Evolutionary conservation across 2,329 filamentous ascomycete species (phyloP), one percentile per base, ranked within the genome.

Genomic region (Chrysoporthe puriensis): DNA sequence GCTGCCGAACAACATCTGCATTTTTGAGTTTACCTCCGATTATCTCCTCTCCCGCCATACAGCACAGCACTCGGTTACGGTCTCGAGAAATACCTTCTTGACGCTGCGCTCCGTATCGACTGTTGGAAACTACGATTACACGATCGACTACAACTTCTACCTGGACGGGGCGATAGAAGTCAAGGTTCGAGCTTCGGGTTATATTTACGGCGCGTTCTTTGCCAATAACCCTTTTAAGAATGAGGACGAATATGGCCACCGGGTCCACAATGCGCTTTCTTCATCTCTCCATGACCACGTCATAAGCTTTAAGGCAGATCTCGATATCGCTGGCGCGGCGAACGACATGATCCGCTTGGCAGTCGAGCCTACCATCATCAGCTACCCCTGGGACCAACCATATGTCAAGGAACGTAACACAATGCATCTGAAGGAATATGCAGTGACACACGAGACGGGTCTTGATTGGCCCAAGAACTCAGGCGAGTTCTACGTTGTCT

Each of bases 101-200:
- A 78, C 76, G 2, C 68, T 79, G 1, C 79, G 80, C 9, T 74
- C 75, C 0, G 78, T 82, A 6, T 77, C 79, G 0, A 82, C 79
- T 0, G 74, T 82, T 18, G 79, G 80, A 2, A 83, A 82, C 69
- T 82, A 82, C 66, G 80, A 82, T 65, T 79, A 79, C 67, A 72
- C 79, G 13, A 78, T 78, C 62, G 74, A 76, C 64, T 79, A 79
- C 63, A 71, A 69, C 44, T 79, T 78, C 70, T 73, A 76, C 61
- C 71, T 79, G 8, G 77, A 79, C 68, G 77, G 76, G 0, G 77
- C 78, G 4, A 67, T 82, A 5, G 77, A 80, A 65, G 77, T 81
- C 66, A 68, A 76, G 7, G 77, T 78, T 21, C 77, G 74, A 4
- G 79, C 79, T 0, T 79, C 78, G 0, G 79, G 79, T 16, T 80